Percentiles rank a stretch among this genome's conserved stretches.
Conservation (phyloP, 2,329 filamentous ascomycete species). For the Stagonosporopsis rhizophila region DNA sequence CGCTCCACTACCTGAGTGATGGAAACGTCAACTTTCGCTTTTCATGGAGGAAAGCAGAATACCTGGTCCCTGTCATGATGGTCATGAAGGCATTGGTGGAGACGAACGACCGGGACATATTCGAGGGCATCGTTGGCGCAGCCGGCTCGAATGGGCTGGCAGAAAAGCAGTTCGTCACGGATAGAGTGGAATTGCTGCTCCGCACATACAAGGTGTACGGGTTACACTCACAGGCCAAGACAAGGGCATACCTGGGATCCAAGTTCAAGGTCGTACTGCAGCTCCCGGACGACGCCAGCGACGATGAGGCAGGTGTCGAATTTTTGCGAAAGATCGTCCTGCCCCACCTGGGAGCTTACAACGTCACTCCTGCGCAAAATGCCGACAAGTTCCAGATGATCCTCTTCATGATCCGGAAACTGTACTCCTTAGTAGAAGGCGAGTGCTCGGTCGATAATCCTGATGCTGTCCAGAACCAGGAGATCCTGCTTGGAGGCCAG, state of each 20-base stretch:
- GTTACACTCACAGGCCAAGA: constrained; percentile 81
- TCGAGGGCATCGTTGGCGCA: constrained; percentile 86
- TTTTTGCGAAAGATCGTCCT: constrained; percentile 90
- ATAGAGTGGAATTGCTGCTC: constrained; percentile 89
- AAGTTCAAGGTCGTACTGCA: constrained; percentile 91
- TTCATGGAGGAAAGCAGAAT: constrained; percentile 97
- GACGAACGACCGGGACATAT: constrained; percentile 96
- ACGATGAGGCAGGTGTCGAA: constrained; percentile 89
- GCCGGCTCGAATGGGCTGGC: constrained; percentile 77
- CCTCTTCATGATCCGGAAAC: constrained; percentile 94
- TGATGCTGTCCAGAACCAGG: constrained; percentile 95
- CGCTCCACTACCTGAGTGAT: constrained; percentile 92
- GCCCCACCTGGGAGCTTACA: constrained; percentile 85
- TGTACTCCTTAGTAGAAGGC: constrained; percentile 90
- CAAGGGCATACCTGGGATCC: constrained; percentile 83
- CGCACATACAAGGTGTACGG: constrained; percentile 93
- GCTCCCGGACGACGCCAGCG: constrained; percentile 80
- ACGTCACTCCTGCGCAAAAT: constrained; percentile 85
- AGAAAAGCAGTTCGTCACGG: constrained; percentile 88
- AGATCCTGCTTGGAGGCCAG: constrained; percentile 91
- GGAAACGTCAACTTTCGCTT: constrained; percentile 97
- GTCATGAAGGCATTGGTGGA: constrained; percentile 92
- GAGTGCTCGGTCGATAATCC: constrained; percentile 95
- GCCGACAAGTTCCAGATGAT: constrained; percentile 93
- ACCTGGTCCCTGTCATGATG: constrained; percentile 95